phyloP scores from a whole-genome alignment of 179 eudicot genomes.

The Amaranthus tricolor region DNA sequence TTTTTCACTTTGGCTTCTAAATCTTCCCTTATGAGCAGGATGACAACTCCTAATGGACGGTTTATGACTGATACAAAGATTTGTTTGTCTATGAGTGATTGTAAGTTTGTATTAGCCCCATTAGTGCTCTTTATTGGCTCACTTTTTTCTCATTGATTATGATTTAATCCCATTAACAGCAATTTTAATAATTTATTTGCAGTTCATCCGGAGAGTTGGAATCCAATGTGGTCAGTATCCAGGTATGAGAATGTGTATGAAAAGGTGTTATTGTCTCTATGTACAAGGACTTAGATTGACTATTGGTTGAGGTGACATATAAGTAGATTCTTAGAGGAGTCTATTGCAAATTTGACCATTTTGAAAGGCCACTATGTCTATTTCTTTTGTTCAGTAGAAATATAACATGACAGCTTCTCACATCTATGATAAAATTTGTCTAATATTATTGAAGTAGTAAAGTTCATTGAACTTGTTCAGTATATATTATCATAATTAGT shows the following conservation, averaged over 20 bases:
- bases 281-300: background rate
- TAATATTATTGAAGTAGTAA: background rate
- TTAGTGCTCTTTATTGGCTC: background rate
- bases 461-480: background rate
- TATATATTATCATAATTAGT: background rate
- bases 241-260: constrained; percentile 47
- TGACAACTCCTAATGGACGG: constrained; percentile 98
- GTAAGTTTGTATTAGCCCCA: constrained; percentile 47
- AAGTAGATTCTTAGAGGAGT: background rate
- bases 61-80: constrained; percentile 89
- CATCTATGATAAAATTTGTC: background rate
- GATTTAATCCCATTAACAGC: background rate
- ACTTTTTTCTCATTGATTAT: background rate
- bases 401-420: background rate
- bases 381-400: background rate
- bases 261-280: background rate
- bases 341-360: background rate
- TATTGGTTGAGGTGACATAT: background rate
- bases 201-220: constrained; percentile 99
- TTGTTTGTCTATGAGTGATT: constrained; percentile 97
- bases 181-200: constrained; percentile 16
- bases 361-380: background rate
- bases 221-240: constrained; percentile 99
- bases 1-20: background rate
- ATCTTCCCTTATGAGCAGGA: constrained; percentile 45